Conservation (phyloP, 331 rosid species). For the Malus hybrid region DNA sequence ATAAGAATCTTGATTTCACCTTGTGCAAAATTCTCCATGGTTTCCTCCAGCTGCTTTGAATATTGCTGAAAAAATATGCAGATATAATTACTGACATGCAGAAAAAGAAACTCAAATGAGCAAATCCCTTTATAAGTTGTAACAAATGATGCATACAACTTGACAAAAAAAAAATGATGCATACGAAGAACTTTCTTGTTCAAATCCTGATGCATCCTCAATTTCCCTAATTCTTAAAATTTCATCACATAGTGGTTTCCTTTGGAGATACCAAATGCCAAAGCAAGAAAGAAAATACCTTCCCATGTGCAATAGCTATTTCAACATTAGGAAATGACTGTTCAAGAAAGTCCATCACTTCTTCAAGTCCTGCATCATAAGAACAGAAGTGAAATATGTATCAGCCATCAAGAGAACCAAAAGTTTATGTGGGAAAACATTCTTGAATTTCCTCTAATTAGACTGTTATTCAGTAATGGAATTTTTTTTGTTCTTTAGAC, state of each 20-base stretch:
- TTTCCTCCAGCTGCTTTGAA: conserved; percentile 87
- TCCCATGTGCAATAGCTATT: conserved; percentile 92
- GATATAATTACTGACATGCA: neutral
- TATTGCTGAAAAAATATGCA: conserved; percentile 56
- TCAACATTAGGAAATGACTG: conserved; percentile 65
- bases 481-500: neutral
- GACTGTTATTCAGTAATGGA: neutral
- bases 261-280: conserved; percentile 12
- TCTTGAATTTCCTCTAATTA: neutral
- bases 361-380: conserved; percentile 72
- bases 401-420: neutral
- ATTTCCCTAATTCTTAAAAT: neutral
- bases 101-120: neutral
- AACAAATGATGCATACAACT: neutral
- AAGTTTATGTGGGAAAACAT: neutral
- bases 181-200: neutral
- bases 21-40: conserved; percentile 78
- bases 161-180: neutral
- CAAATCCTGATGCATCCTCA: neutral
- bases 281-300: conserved; percentile 49
- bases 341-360: conserved; percentile 76
- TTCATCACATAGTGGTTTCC: conserved; percentile 14
- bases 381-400: conserved; percentile 23
- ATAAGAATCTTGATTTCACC: conserved; percentile 81
- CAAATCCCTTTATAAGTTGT: neutral